phyloP scores from a whole-genome alignment of 495 filamentous ascomycete species.

The Neurospora sp. region DNA sequence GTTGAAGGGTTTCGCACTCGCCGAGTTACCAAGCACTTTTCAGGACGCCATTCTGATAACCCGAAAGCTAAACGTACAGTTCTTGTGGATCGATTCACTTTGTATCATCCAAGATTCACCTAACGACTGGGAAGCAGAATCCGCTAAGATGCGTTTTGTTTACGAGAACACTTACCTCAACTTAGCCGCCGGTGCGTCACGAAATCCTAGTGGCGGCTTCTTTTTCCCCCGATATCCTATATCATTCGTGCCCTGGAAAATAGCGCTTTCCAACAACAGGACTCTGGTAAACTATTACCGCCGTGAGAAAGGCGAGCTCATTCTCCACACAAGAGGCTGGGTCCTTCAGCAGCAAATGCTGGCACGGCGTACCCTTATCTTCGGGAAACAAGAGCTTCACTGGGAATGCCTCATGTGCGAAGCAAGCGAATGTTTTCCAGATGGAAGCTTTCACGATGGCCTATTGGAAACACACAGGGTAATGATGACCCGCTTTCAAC shows the following conservation, averaged over 20 bases:
- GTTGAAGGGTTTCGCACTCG: neutral
- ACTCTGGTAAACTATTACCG: too few species aligned
- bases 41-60: neutral
- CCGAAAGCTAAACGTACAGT: neutral
- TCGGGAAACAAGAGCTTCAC: constrained; percentile 4
- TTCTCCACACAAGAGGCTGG: constrained; percentile 11
- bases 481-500: neutral
- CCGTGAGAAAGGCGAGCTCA: too few species aligned
- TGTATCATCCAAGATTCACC: neutral
- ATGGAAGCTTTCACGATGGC: too few species aligned
- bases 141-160: neutral
- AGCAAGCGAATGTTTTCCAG: constrained; percentile 7
- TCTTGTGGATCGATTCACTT: neutral
- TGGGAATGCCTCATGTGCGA: constrained; percentile 8
- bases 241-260: neutral
- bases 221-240: neutral
- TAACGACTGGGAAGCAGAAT: neutral
- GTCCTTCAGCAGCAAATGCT: constrained; percentile 16
- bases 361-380: constrained; percentile 7
- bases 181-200: neutral
- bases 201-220: neutral
- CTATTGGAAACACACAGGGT: too few species aligned
- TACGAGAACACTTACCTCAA: neutral
- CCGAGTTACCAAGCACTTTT: neutral
- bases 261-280: neutral